Evolutionary conservation across 352 stramenopile genomes (phyloP), one percentile per base, ranked within the genome.

Genomic region (Pythium dissotocum): DNA sequence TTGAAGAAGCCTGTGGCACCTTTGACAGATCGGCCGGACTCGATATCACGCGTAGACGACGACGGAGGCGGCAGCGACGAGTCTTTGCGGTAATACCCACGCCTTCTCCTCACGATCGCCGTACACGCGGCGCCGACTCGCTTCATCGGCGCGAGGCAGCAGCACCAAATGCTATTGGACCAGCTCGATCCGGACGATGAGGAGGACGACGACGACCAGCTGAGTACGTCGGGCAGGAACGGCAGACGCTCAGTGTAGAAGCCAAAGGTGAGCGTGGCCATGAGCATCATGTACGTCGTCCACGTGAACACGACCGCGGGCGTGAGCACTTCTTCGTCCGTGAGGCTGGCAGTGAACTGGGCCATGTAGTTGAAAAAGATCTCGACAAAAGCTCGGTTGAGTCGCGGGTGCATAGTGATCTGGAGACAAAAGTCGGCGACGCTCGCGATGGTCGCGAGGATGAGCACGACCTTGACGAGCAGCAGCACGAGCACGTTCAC

Each of bases 381-480:
- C 42, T 84, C 71, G 9, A 91, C 83, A 55, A 88, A 88, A 24
- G 83, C 80, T 46, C 83, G 83, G 64, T 88, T 88, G 14, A 91
- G 53, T 33, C 83, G 66, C 36, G 83, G 83, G 51, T 91, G 83
- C 77, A 91, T 79, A 36, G 83, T 85, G 56, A 89, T 78, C 32
- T 89, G 83, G 6, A 91, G 67, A 52, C 80, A 89, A 70, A 91
- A 89, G 65, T 91, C 83, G 21, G 78, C 83, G 13, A 91, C 81
- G 64, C 79, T 89, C 6, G 79, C 78, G 59, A 91, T 75, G 2
- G 83, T 91, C 18, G 83, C 76, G 0, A 71, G 38, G 14, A 89
- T 69, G 10, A 91, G 56, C 53, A 88, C 79, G 18, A 81, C 38
- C 24, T 85, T 75, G 57, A 91, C 57, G 2, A 89, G 70, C 36